Conservation (phyloP, 306 rosid species). For the Dryas octopetala region DNA sequence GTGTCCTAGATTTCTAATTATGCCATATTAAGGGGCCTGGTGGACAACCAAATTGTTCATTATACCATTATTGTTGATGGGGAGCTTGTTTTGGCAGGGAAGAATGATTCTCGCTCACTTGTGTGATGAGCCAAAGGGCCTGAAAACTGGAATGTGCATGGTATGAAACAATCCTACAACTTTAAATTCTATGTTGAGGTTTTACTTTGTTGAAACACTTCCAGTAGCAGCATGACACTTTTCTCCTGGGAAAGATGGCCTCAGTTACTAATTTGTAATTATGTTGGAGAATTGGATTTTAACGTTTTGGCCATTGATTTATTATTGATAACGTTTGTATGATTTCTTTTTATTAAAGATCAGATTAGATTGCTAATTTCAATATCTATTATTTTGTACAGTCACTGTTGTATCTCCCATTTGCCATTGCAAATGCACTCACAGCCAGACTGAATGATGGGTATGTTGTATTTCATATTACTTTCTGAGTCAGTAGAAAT, state of each 20-base stretch:
- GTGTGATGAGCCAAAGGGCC: constrained; percentile 97
- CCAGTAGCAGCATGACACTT: background rate
- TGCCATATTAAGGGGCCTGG: background rate
- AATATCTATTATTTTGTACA: constrained; percentile 31
- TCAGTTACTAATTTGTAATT: background rate
- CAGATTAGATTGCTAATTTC: background rate
- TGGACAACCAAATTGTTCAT: background rate
- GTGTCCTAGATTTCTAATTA: background rate
- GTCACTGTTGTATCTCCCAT: constrained; percentile 83
- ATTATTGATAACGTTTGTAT: background rate
- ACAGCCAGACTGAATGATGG: constrained; percentile 79
- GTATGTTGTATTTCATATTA: constrained; percentile 47
- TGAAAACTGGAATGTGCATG: constrained; percentile 99
- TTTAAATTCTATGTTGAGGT: constrained; percentile 1
- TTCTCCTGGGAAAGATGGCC: background rate
- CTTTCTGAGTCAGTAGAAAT: constrained; percentile 11
- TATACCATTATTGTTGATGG: constrained; percentile 20
- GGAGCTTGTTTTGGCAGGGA: constrained; percentile 65
- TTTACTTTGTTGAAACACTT: background rate
- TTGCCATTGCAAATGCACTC: constrained; percentile 87
- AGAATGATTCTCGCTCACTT: constrained; percentile 92
- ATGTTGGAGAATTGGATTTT: background rate
- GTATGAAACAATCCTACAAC: constrained; percentile 37
- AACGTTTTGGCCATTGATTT: background rate
- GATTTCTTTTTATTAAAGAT: background rate